Percentiles rank a stretch among this genome's conserved stretches.
Conservation (phyloP, 2,329 filamentous ascomycete genomes). For the Aspergillus sclerotialis region DNA sequence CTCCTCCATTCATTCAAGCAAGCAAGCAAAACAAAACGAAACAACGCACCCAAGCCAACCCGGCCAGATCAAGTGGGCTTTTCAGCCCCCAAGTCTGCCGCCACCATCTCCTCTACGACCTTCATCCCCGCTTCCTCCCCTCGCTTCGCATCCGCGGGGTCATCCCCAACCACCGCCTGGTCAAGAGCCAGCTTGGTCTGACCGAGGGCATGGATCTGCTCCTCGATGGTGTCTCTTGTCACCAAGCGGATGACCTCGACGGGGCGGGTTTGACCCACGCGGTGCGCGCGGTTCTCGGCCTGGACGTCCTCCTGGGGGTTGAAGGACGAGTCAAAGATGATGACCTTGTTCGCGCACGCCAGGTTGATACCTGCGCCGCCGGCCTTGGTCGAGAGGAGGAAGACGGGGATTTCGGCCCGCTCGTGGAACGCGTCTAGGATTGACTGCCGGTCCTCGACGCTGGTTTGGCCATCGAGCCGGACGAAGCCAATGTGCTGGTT, state of each 20-base stretch:
- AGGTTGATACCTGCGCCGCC: slow-evolving; percentile 97
- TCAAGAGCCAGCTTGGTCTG: slow-evolving; percentile 91
- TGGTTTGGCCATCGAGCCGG: slow-evolving; percentile 78
- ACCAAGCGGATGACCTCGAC: slow-evolving; percentile 88
- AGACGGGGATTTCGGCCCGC: slow-evolving; percentile 72
- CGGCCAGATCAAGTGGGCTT: too few species aligned
- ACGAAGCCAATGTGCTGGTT: slow-evolving; percentile 68
- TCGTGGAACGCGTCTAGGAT: slow-evolving; percentile 82
- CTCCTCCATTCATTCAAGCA: too few species aligned
- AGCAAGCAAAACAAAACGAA: too few species aligned
- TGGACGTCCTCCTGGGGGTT: slow-evolving; percentile 99
- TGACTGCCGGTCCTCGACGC: slow-evolving; percentile 74
- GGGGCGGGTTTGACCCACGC: slow-evolving; percentile 81
- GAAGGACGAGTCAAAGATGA: slow-evolving; percentile 96
- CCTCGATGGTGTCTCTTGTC: slow-evolving; percentile 75
- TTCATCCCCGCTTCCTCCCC: slow-evolving; percentile 44
- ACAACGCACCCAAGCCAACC: too few species aligned
- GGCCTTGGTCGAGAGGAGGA: slow-evolving; percentile 86
- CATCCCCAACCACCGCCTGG: slow-evolving; percentile 59
- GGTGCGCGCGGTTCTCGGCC: slow-evolving; percentile 92
- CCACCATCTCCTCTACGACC: slow-evolving; percentile 44
- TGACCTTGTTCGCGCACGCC: slow-evolving; percentile 90
- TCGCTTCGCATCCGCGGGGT: slow-evolving; percentile 44
- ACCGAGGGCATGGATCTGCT: slow-evolving; percentile 85
- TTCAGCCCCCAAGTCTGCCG: slow-evolving; percentile 35